Evolutionary conservation across 2,329 filamentous ascomycete genomes (phyloP).

Genomic region (Ascosphaera pollenicola): DNA sequence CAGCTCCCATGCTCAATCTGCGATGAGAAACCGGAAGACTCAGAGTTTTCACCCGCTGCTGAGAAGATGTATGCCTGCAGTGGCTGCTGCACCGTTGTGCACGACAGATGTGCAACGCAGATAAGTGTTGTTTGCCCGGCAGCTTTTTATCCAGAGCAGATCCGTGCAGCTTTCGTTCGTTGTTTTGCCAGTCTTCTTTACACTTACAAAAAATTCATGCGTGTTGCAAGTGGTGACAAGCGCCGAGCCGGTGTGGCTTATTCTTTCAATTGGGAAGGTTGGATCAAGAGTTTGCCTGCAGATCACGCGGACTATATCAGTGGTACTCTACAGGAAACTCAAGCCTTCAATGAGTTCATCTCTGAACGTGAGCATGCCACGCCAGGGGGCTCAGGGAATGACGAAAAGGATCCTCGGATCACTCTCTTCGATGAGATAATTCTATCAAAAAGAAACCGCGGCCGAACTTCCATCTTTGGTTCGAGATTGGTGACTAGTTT

Average conservation of each 20-base stretch:
- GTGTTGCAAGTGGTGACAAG: constrained; percentile 35
- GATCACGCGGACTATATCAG: constrained; percentile 41
- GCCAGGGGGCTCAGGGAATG: constrained; percentile 8
- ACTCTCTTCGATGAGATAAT: constrained; percentile 44
- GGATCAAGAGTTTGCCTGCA: constrained; percentile 38
- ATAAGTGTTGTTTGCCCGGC: constrained; percentile 44
- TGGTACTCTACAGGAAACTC: constrained; percentile 38
- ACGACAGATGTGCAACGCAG: constrained; percentile 35
- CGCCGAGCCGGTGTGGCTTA: constrained; percentile 41
- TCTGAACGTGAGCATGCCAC: constrained; percentile 36
- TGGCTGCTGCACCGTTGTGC: constrained; percentile 28
- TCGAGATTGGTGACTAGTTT: constrained; percentile 28
- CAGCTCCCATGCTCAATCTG: constrained; percentile 25
- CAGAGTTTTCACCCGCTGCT: constrained; percentile 21
- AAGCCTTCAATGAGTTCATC: constrained; percentile 43
- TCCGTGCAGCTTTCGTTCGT: constrained; percentile 44
- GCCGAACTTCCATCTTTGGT: constrained; percentile 34
- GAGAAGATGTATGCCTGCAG: constrained; percentile 30
- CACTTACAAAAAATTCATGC: constrained; percentile 42
- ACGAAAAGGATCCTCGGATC: constrained; percentile 31
- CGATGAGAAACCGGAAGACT: constrained; percentile 20
- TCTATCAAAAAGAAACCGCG: constrained; percentile 39
- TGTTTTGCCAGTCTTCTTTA: constrained; percentile 48
- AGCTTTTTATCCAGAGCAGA: constrained; percentile 43
- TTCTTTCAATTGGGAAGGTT: constrained; percentile 44